Conservation (phyloP, 805 yeast genomes). For the Myxozyma mucilagina region DNA sequence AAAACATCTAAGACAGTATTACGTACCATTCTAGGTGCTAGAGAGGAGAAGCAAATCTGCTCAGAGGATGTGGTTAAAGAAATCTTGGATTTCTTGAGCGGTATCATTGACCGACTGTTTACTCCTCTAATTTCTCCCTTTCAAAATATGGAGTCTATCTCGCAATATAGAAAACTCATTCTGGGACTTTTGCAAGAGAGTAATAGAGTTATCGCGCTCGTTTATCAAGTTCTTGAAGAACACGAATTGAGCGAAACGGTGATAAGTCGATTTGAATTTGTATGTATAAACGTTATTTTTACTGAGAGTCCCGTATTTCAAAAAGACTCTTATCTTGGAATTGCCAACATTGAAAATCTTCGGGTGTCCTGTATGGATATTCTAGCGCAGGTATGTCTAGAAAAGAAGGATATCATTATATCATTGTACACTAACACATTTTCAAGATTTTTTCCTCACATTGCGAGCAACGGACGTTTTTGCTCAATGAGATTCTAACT, state of each 20-base stretch:
- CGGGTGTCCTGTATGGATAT: conserved; percentile 35
- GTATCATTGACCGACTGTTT: conserved; percentile 12
- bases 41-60: conserved; percentile 25
- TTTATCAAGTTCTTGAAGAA: conserved; percentile 10
- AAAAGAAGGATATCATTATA: not conserved
- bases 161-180: conserved; percentile 7
- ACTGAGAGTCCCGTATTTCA: conserved; percentile 39
- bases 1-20: conserved; percentile 18
- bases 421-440: not conserved
- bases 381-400: conserved; percentile 17
- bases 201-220: conserved; percentile 8
- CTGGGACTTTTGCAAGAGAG: conserved; percentile 21
- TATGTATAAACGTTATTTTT: conserved; percentile 48
- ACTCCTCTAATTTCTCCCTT: conserved; percentile 21
- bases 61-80: conserved; percentile 29
- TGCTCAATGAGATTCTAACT: conserved; percentile 59
- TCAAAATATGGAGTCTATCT: conserved; percentile 2
- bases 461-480: conserved; percentile 56
- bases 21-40: conserved; percentile 23
- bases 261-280: conserved; percentile 61
- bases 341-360: conserved; percentile 38
- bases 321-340: conserved; percentile 34
- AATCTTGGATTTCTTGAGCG: conserved; percentile 14
- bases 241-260: conserved; percentile 49
- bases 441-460: conserved; percentile 35